Percentiles rank a stretch among this genome's conserved stretches.
phyloP scores from a whole-genome alignment of 805 yeast genomes.

The Ogataea populi-albae region DNA sequence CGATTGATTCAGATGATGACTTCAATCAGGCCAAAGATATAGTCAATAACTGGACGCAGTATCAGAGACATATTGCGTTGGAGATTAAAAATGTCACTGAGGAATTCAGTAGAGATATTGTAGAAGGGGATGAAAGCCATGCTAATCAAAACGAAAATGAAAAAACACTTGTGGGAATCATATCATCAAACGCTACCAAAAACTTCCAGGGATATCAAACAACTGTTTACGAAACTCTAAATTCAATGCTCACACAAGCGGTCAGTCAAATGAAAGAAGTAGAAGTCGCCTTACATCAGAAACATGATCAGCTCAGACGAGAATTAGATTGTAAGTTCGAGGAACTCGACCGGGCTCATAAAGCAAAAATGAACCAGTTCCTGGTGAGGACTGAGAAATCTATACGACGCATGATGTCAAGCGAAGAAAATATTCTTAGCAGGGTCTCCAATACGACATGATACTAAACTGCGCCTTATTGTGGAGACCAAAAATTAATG shows the following conservation, averaged over 20 bases:
- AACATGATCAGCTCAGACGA: slow-evolving; percentile 11
- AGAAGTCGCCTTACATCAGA: slow-evolving; percentile 10
- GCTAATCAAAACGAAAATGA: too few species aligned
- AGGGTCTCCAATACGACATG: slow-evolving; percentile 10
- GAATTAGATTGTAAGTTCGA: slow-evolving; percentile 16
- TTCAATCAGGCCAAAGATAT: background rate
- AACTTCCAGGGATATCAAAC: background rate
- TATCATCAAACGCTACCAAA: background rate
- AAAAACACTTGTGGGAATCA: slow-evolving; percentile 3
- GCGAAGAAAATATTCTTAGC: slow-evolving; percentile 12
- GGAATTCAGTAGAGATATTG: too few species aligned
- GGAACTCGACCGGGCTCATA: slow-evolving; percentile 12
- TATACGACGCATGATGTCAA: slow-evolving; percentile 11
- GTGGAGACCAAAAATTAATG: too few species aligned
- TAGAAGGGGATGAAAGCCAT: too few species aligned
- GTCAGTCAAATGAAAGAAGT: slow-evolving; percentile 15
- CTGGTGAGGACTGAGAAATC: slow-evolving; percentile 10
- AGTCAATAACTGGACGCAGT: slow-evolving; percentile 1
- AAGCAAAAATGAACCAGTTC: slow-evolving; percentile 12
- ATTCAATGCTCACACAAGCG: slow-evolving; percentile 11
- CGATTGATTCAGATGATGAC: slow-evolving; percentile 2
- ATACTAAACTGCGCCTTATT: too few species aligned
- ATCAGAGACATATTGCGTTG: slow-evolving; percentile 1
- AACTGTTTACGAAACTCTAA: slow-evolving; percentile 5
- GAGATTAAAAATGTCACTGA: slow-evolving; percentile 1